Percentiles rank a stretch among this genome's conserved stretches.
Evolutionary conservation across 2,329 filamentous ascomycete genomes (phyloP).

Genomic region (Epichloe festucae): DNA sequence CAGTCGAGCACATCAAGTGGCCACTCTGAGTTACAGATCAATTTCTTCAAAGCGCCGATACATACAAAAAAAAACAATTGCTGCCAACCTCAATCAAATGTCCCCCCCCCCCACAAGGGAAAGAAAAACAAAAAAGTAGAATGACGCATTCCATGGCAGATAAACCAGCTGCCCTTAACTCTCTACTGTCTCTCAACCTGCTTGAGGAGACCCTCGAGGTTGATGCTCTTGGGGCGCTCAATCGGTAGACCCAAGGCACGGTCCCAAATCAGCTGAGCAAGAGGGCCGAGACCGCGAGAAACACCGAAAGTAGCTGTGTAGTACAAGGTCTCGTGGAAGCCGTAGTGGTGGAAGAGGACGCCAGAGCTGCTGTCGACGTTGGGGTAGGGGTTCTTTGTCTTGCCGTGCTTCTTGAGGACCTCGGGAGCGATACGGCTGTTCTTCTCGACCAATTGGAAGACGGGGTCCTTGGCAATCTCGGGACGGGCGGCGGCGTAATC

Average conservation of each 20-base stretch:
- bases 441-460: conserved; percentile 88
- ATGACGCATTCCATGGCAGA: not conserved
- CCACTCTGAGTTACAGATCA: too few relatives aligned
- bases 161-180: not conserved
- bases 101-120: too few relatives aligned
- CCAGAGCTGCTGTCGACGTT: conserved; percentile 93
- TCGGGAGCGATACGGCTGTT: conserved; percentile 84
- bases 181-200: conserved; percentile 35
- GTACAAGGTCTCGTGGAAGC: conserved; percentile 93
- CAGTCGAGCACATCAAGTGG: too few relatives aligned
- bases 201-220: conserved; percentile 74
- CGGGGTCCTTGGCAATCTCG: conserved; percentile 73
- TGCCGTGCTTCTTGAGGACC: conserved; percentile 88
- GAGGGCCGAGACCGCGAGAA: conserved; percentile 63
- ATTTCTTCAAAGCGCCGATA: too few relatives aligned
- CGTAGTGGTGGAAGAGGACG: conserved; percentile 95
- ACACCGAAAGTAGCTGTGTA: conserved; percentile 68
- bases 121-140: not conserved
- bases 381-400: conserved; percentile 96
- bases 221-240: conserved; percentile 95
- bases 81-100: conserved; percentile 5
- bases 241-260: conserved; percentile 87
- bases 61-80: conserved; percentile 13
- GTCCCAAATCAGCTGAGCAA: conserved; percentile 95
- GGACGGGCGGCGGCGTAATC: conserved; percentile 79